These are phyloP conservation scores for Colletotrichum shisoi DNA, from an alignment of 2,329 filamentous ascomycete species.

Conservation along the genomic window DNA sequence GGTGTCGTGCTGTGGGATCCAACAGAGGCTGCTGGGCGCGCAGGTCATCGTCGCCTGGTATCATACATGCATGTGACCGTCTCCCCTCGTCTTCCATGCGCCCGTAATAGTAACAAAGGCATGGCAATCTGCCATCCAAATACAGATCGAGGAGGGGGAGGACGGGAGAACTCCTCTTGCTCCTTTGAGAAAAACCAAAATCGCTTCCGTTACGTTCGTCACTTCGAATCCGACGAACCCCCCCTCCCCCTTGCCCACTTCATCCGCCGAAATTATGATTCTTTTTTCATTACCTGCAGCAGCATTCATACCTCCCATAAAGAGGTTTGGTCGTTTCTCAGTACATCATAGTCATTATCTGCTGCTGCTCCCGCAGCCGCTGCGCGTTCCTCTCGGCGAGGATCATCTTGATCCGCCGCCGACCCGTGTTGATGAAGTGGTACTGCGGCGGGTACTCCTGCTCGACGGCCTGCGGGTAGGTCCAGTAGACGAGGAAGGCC, in stretches of 20 bases:
- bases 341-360: constrained; percentile 33
- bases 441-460: constrained; percentile 48
- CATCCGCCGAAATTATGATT: neutral
- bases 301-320: neutral
- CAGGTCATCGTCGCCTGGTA: constrained; percentile 24
- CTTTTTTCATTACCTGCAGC: neutral
- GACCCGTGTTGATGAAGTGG: constrained; percentile 35
- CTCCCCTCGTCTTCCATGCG: constrained; percentile 6
- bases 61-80: constrained; percentile 1
- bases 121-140: neutral
- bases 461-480: constrained; percentile 52
- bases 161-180: too few species aligned
- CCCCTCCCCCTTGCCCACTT: too few species aligned
- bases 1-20: constrained; percentile 37
- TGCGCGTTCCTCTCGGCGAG: constrained; percentile 34
- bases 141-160: too few species aligned
- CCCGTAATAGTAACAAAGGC: neutral
- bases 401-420: constrained; percentile 35
- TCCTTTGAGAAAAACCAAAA: neutral
- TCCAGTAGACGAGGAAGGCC: constrained; percentile 52
- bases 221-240: neutral
- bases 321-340: neutral
- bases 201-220: neutral
- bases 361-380: constrained; percentile 30
- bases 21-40: constrained; percentile 33